These are phyloP conservation scores for Verticillium albo-atrum DNA, from an alignment of 2,329 filamentous ascomycete genomes.

Conservation along the genomic window DNA sequence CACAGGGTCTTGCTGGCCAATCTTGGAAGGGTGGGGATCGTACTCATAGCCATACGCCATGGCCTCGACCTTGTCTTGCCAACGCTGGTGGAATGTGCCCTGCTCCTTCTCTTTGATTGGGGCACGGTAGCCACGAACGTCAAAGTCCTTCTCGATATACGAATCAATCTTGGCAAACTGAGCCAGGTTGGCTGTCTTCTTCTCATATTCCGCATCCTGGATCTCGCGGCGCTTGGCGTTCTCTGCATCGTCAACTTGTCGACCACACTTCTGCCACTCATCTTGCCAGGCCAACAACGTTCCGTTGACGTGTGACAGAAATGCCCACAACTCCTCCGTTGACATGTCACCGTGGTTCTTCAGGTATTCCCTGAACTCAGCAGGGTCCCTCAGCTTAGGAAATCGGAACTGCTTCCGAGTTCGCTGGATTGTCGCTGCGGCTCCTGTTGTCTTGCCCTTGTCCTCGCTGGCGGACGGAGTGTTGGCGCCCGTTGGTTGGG, in stretches of 20 bases:
- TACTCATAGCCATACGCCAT: conserved; percentile 58
- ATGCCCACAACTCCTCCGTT: conserved; percentile 38
- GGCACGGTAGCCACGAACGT: conserved; percentile 48
- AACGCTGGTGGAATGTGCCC: conserved; percentile 35
- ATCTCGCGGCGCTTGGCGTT: conserved; percentile 47
- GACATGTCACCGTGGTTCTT: conserved; percentile 46
- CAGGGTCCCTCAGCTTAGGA: conserved; percentile 44
- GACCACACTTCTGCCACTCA: conserved; percentile 47
- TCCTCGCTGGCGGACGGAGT: conserved; percentile 26
- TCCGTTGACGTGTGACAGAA: conserved; percentile 38
- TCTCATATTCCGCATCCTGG: conserved; percentile 43
- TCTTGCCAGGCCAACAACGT: conserved; percentile 47
- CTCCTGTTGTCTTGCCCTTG: not conserved
- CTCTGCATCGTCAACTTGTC: conserved; percentile 52
- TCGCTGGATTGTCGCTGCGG: not conserved
- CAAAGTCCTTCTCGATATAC: conserved; percentile 47
- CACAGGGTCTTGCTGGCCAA: conserved; percentile 55
- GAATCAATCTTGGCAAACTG: conserved; percentile 30
- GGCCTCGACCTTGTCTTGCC: conserved; percentile 55
- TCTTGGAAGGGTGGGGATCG: conserved; percentile 51
- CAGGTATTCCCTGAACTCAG: conserved; percentile 43
- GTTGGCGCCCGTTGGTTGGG: conserved; percentile 16
- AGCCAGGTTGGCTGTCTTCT: conserved; percentile 35
- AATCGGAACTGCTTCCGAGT: conserved; percentile 32
- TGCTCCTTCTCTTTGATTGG: conserved; percentile 27